Conservation (phyloP, 345 rosid genomes). For the Eutrema japonicum region DNA sequence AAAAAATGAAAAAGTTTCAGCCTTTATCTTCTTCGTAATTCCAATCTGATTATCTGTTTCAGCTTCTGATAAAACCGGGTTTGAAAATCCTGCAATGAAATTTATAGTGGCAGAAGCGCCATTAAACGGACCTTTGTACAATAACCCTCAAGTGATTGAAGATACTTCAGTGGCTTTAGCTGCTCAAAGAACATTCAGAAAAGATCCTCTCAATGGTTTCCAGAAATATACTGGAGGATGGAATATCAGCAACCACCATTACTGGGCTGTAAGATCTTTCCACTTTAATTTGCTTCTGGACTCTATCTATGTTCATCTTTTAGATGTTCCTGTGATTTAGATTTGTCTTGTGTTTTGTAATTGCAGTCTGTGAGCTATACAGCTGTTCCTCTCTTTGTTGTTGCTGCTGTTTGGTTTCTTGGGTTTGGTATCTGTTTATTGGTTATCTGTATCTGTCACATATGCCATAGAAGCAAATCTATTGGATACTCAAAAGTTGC, state of each 20-base stretch:
- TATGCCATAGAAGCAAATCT: constrained; percentile 53
- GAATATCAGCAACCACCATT: constrained; percentile 79
- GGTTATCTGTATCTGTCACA: constrained; percentile 54
- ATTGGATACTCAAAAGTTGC: constrained; percentile 67
- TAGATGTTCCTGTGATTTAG: constrained; percentile 7
- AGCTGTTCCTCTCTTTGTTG: constrained; percentile 70
- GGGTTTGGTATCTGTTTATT: constrained; percentile 72
- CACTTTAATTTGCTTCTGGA: not conserved
- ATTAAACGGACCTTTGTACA: constrained; percentile 50
- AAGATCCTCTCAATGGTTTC: constrained; percentile 82
- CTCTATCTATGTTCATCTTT: not conserved
- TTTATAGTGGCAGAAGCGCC: constrained; percentile 63
- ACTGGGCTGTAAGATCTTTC: constrained; percentile 83
- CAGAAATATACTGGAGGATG: constrained; percentile 82
- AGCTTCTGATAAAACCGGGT: constrained; percentile 41
- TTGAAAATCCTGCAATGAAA: constrained; percentile 37
- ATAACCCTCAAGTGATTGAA: constrained; percentile 34
- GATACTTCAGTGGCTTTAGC: constrained; percentile 64
- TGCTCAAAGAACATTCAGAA: constrained; percentile 76
- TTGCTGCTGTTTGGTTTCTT: constrained; percentile 74
- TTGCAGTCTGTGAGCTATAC: constrained; percentile 90
- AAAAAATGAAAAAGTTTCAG: constrained; percentile 6
- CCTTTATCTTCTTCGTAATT: not conserved
- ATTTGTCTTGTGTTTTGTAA: constrained; percentile 28
- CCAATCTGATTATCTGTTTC: constrained; percentile 30